phyloP scores from a whole-genome alignment of 805 yeast genomes.

The Starmerella gropengiesseri region DNA sequence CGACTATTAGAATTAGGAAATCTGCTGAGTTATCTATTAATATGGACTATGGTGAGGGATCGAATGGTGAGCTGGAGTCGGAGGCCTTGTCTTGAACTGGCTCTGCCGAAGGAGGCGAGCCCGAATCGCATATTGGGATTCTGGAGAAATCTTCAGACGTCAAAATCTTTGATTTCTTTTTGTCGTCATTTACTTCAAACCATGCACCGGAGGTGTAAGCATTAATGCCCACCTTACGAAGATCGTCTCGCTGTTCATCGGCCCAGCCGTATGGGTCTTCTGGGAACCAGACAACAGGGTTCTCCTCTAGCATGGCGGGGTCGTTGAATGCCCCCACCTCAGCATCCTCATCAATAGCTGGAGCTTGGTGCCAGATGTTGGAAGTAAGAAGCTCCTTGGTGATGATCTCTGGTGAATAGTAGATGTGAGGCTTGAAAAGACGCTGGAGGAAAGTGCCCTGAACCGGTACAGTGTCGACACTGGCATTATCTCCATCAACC shows the following conservation, averaged over 20 bases:
- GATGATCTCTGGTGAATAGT: conserved; percentile 34
- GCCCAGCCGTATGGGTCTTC: conserved; percentile 79
- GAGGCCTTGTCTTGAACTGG: too few relatives aligned
- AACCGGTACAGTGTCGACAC: not conserved
- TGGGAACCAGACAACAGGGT: conserved; percentile 90
- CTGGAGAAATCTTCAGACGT: conserved; percentile 15
- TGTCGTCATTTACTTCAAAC: conserved; percentile 33
- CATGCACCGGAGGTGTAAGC: conserved; percentile 60
- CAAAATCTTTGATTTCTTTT: conserved; percentile 20
- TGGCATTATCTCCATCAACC: conserved; percentile 21
- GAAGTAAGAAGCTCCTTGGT: conserved; percentile 25
- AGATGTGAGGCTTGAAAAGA: conserved; percentile 46
- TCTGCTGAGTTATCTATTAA: too few relatives aligned
- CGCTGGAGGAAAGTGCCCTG: conserved; percentile 32
- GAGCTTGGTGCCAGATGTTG: conserved; percentile 25
- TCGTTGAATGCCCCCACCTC: conserved; percentile 61
- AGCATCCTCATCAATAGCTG: conserved; percentile 28
- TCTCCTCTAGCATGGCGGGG: conserved; percentile 58
- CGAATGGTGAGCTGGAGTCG: too few relatives aligned
- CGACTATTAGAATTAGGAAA: too few relatives aligned
- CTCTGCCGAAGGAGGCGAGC: not conserved
- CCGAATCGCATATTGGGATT: conserved; percentile 23
- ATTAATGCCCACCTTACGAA: conserved; percentile 42
- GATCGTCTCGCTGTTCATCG: conserved; percentile 42
- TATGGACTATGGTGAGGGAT: too few relatives aligned